These are phyloP conservation scores for Cornus kousa DNA, from an alignment of 148 eudicot genomes.

Conservation along the genomic window DNA sequence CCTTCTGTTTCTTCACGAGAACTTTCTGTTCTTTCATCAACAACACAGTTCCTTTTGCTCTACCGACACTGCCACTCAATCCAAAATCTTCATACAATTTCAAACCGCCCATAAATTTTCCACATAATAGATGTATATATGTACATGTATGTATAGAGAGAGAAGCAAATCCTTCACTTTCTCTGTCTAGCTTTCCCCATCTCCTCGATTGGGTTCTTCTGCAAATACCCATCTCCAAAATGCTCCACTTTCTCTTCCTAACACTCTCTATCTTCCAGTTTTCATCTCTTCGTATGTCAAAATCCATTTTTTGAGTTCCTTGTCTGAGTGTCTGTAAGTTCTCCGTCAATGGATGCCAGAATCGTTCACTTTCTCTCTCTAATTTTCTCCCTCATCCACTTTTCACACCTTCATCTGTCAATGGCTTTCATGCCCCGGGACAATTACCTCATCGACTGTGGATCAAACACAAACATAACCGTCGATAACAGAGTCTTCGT, in stretches of 20 bases:
- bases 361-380: slow-evolving; percentile 13
- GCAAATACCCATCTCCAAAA: no score
- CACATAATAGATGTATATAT: background rate
- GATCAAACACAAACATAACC: slow-evolving; percentile 43
- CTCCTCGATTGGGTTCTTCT: background rate
- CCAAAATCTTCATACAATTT: background rate
- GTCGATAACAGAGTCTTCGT: slow-evolving; percentile 51
- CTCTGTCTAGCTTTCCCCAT: no score
- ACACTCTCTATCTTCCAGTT: background rate
- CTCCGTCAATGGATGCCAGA: slow-evolving; percentile 22
- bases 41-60: background rate
- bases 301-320: background rate
- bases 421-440: slow-evolving; percentile 50
- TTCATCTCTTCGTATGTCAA: background rate
- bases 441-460: slow-evolving; percentile 75
- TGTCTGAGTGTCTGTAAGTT: background rate
- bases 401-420: slow-evolving; percentile 17
- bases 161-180: background rate
- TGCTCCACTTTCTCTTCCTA: background rate
- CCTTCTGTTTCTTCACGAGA: background rate
- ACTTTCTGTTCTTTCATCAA: background rate
- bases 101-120: background rate
- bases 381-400: slow-evolving; percentile 5
- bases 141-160: no score
- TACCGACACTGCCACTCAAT: background rate